These are phyloP conservation scores for Gonium pectorale DNA, from an alignment of 139 green algal species.

Conservation along the genomic window DNA sequence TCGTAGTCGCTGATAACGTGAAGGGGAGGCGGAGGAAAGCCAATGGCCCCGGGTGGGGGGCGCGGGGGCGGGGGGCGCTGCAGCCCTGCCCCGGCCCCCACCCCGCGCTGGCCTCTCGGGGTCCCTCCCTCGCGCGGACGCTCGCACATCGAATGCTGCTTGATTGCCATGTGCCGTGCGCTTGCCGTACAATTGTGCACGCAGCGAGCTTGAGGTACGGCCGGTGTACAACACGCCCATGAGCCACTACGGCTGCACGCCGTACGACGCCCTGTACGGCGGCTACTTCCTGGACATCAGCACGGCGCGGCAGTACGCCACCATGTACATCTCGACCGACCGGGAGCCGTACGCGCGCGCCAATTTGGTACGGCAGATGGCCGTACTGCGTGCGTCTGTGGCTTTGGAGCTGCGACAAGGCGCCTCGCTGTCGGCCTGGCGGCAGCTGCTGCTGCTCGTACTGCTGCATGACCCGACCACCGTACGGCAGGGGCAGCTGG, in stretches of 20 bases:
- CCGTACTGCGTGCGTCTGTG: conserved; percentile 45
- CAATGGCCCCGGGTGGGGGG: no score
- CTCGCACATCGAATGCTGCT: no score
- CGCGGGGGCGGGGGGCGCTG: no score
- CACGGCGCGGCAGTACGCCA: conserved; percentile 56
- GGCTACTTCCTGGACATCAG: conserved; percentile 59
- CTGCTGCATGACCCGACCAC: conserved; percentile 56
- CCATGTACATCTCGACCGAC: background rate
- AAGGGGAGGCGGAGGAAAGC: no score
- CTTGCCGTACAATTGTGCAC: no score
- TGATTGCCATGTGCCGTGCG: no score
- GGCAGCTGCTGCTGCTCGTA: conserved; percentile 57
- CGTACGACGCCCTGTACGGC: conserved; percentile 64
- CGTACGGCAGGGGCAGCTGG: conserved; percentile 14
- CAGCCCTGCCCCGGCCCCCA: no score
- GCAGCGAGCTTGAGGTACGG: conserved; percentile 6
- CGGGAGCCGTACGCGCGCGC: conserved; percentile 50
- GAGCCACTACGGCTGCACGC: conserved; percentile 54
- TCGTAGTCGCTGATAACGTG: no score
- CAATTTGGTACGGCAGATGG: conserved; percentile 39
- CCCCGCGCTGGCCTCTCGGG: no score
- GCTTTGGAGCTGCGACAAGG: conserved; percentile 41
- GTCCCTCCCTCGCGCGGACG: no score
- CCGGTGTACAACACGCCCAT: background rate
- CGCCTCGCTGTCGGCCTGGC: conserved; percentile 48